Evolutionary conservation across 805 yeast genomes (phyloP).

Genomic region (Zygosaccharomyces pseudorouxii): DNA sequence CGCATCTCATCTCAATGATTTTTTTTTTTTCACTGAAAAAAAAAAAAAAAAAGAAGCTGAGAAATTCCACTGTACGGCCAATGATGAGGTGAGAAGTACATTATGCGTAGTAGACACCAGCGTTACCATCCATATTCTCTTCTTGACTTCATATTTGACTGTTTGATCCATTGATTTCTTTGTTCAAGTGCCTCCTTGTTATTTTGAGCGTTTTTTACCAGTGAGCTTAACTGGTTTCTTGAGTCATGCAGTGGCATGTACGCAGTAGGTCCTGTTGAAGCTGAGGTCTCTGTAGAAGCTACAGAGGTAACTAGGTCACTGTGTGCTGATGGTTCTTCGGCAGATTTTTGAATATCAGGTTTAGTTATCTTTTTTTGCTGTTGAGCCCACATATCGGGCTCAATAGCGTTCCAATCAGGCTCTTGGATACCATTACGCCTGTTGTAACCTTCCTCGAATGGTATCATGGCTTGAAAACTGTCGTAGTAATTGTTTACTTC

Average conservation of each 20-base stretch:
- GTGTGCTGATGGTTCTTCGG: not conserved
- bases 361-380: not conserved
- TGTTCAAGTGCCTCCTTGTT: conserved; percentile 15
- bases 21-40: conserved; percentile 1
- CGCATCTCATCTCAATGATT: conserved; percentile 3
- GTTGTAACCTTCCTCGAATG: conserved; percentile 11
- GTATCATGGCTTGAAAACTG: not conserved
- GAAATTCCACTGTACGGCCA: not conserved
- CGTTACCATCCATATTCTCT: conserved; percentile 24
- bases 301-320: not conserved
- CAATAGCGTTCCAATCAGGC: not conserved
- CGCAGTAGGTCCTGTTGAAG: conserved; percentile 1
- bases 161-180: conserved; percentile 17
- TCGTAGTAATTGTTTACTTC: not conserved
- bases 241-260: conserved; percentile 13
- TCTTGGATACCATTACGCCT: conserved; percentile 3
- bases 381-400: not conserved
- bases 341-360: not conserved
- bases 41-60: not conserved
- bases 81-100: not conserved
- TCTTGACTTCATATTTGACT: conserved; percentile 15
- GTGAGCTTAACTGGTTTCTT: conserved; percentile 21
- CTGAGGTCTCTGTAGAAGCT: not conserved
- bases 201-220: conserved; percentile 20
- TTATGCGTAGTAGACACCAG: not conserved